Base-by-base conservation (phyloP, 1,284 basidiomycete species). In the Ganoderma multipileum region DNA sequence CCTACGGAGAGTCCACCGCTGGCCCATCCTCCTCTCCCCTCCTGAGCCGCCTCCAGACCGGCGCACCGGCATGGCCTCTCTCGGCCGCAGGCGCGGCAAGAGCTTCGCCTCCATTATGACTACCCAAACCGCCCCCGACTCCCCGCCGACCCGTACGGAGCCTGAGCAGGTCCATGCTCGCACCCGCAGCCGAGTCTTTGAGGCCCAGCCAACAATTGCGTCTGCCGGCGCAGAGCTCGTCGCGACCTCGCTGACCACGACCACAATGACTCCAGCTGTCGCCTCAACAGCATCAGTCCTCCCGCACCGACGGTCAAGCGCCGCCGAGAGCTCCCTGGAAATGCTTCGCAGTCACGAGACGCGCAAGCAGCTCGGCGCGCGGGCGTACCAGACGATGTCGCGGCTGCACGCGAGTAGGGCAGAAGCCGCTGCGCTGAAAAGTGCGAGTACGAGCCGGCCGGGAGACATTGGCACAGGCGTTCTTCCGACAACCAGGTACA, bases 1-100 rank as follows among this genome's bases (percentile, higher is more conserved):
- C 99, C 84, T 99, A 16, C 90, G 95, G 8, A 86, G 98, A 47
- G 92, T 99, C 0, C 95, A 98, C 78, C 90, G 96, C 20, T 99
- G 94, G 87, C 98, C 98, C 0, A 84, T 98, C 47, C 85, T 94
- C 54, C 82, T 91, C 39, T 66, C 61, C 30, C 75, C 59, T 60
- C 54, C 62, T 9, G 68, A 71, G 20, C 69, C 65, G 26, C 59
- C 59, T n/a, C 47, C 33, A 1, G 72, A 74, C 8, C 65, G 64
- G 3, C 71, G 61, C 3, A 47, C 62, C 2, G 44, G 54, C 4
- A 66, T 68, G 61, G 70, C 68, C 2, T 72, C 73, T 1, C 70
- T 75, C 39, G 73, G 73, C 12, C 70, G 71, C 30, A 74, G 72
- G 57, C 71, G 76, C 30, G 74, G 72, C 41, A 72, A 76, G 63